A percentile compares a stretch with the other conserved stretches of the same genome.
Conservation (phyloP, 306 rosid genomes). For the Pyrus communis region DNA sequence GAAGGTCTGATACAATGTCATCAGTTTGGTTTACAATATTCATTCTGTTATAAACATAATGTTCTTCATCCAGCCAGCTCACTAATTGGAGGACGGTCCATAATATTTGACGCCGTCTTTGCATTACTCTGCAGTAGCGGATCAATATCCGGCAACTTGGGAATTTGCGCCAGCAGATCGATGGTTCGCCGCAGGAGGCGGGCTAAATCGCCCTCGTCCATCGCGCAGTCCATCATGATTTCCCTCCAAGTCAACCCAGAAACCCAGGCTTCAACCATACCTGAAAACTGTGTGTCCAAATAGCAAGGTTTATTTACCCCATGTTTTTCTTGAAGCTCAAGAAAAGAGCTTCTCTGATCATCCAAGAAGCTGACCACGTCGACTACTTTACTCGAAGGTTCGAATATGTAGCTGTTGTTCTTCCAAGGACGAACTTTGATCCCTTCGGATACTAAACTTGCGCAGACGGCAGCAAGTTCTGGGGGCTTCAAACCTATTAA, state of each 20-base stretch:
- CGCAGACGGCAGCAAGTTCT: conserved; percentile 76
- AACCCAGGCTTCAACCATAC: conserved; percentile 99
- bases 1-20: not conserved
- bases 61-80: conserved; percentile 67
- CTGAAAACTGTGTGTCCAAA: conserved; percentile 85
- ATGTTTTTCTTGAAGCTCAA: conserved; percentile 68
- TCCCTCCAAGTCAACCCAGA: conserved; percentile 95
- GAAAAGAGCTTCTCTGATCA: conserved; percentile 51
- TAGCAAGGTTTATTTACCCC: conserved; percentile 57
- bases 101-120: conserved; percentile 56
- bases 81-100: conserved; percentile 97
- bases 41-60: not conserved
- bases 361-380: conserved; percentile 43
- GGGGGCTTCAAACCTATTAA: conserved; percentile 66
- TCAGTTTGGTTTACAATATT: not conserved
- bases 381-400: conserved; percentile 52
- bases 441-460: conserved; percentile 83
- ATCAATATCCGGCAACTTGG: conserved; percentile 80
- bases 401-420: conserved; percentile 65
- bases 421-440: conserved; percentile 84
- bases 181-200: conserved; percentile 84
- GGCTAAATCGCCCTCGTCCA: conserved; percentile 96
- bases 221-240: conserved; percentile 96
- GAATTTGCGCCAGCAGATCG: conserved; percentile 85
- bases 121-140: conserved; percentile 70